These are phyloP conservation scores for Elaphomyces granulatus DNA, from an alignment of 495 filamentous ascomycete genomes.

Conservation along the genomic window DNA sequence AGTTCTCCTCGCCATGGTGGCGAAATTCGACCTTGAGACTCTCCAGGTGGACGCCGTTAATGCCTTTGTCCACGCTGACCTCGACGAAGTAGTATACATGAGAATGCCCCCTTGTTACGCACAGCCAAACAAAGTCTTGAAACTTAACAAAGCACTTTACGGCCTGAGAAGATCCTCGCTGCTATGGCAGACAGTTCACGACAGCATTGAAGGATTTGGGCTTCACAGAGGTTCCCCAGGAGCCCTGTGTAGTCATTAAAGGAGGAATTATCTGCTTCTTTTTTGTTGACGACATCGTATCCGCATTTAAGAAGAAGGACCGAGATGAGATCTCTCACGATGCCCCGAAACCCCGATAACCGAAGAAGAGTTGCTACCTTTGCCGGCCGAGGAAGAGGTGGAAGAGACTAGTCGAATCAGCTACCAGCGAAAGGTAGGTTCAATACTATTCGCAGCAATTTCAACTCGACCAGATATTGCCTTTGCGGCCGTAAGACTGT, in stretches of 20 bases:
- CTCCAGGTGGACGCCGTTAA: slow-evolving; percentile 11
- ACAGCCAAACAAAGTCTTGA: not conserved
- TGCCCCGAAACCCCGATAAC: not conserved
- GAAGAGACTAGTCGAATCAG: slow-evolving; percentile 2
- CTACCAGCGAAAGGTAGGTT: slow-evolving; percentile 17
- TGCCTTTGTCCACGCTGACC: slow-evolving; percentile 15
- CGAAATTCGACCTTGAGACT: slow-evolving; percentile 8
- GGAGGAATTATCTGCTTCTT: slow-evolving; percentile 13
- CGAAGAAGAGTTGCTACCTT: slow-evolving; percentile 3
- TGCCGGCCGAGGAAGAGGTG: slow-evolving; percentile 3
- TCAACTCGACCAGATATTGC: slow-evolving; percentile 14
- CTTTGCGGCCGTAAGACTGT: slow-evolving; percentile 4
- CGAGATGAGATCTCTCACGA: slow-evolving; percentile 5
- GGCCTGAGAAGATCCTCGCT: slow-evolving; percentile 11
- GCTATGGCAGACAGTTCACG: slow-evolving; percentile 13
- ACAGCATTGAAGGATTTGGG: slow-evolving; percentile 8
- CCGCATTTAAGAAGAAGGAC: not conserved
- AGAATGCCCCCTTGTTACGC: slow-evolving; percentile 6
- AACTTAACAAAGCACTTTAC: slow-evolving; percentile 11
- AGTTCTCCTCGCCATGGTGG: slow-evolving; percentile 10
- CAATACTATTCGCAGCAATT: slow-evolving; percentile 10
- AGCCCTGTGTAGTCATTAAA: slow-evolving; percentile 10
- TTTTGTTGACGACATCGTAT: slow-evolving; percentile 14
- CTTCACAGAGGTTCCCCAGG: slow-evolving; percentile 7
- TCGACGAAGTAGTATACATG: slow-evolving; percentile 10